Base-by-base conservation (phyloP, 306 rosid species). In the Luffa acutangula region DNA sequence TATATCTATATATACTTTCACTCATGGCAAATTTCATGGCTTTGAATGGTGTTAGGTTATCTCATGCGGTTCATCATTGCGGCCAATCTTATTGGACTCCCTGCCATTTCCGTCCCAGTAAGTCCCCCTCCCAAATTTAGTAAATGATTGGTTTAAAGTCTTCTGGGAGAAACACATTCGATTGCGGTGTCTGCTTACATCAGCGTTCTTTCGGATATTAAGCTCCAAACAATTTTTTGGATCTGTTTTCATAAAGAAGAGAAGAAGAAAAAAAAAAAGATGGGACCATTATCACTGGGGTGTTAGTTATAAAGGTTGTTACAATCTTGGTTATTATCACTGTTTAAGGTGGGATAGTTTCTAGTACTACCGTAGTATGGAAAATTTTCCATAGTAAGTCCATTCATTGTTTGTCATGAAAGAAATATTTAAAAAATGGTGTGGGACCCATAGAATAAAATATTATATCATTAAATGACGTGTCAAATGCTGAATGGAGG, bases 61-160 rank as follows among this genome's bases (percentile, higher is more conserved):
- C 97, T 95, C 60, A 94, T 94, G 98, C 90, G 89, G 80, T 94
- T 94, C 81, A 83, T 87, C 78, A 8, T 87, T 42, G 81, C 89
- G 5, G 95, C 88, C 74, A 94, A 94, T 86, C 92, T 91, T 85
- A 87, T 94, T 54, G 98, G 97, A 53, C 80, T 94, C 85, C 98
- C 98, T 82, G 97, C 98, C 80, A 92, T 94, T 81, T 86, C 97
- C 60, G 85, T 94, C 74, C 98, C 98, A 21, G 97, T 94, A 86
- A 88, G 97, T 88, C 46, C 13, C 7, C 2, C 12, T 18, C 48
- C 21, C 52, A 46, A n/a, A 70, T 64, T 64, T 62, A 67, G 51
- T 41, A 39, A 59, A 59, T 21, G 37, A 59, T 59, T 57, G 63
- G 0, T 20, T 5, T 57, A 8, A 3, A 46, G 51, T 46, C 51